Percentiles rank a stretch among this genome's conserved stretches.
Conservation (phyloP, 441 rosid species). For the Corymbia citriodora region DNA sequence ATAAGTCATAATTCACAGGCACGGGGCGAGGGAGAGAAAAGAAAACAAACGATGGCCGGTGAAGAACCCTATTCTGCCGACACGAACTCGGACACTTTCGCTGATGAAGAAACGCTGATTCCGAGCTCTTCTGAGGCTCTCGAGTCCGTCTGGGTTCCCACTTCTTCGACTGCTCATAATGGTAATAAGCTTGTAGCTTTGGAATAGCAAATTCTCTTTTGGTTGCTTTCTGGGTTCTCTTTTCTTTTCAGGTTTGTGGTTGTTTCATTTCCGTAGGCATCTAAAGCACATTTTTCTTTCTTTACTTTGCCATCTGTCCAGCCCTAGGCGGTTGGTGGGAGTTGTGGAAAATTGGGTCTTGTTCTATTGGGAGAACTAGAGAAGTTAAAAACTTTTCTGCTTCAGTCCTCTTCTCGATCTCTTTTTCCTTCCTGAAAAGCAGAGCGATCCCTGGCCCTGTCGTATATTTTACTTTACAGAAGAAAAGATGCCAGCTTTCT, state of each 20-base stretch:
- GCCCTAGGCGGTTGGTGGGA: neutral
- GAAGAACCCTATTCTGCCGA: neutral
- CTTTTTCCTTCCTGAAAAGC: neutral
- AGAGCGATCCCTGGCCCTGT: neutral
- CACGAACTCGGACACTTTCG: neutral
- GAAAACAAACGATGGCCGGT: neutral
- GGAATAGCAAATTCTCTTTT: neutral
- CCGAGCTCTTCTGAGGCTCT: neutral
- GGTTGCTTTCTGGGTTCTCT: neutral
- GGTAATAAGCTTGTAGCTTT: neutral
- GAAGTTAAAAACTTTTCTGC: neutral
- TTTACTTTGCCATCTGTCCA: neutral
- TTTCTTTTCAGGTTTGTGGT: neutral
- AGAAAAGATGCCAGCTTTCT: neutral
- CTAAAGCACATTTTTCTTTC: neutral
- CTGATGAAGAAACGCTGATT: neutral
- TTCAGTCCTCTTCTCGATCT: neutral
- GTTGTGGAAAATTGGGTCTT: neutral
- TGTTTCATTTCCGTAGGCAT: neutral
- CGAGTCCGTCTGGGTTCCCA: conserved; percentile 1
- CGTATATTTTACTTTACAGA: neutral
- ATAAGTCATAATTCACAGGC: neutral
- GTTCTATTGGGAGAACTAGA: neutral
- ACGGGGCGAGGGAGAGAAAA: neutral
- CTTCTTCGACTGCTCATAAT: neutral